These are phyloP conservation scores for Rubroboletus satanas DNA, from an alignment of 768 basidiomycete species.

Conservation along the genomic window DNA sequence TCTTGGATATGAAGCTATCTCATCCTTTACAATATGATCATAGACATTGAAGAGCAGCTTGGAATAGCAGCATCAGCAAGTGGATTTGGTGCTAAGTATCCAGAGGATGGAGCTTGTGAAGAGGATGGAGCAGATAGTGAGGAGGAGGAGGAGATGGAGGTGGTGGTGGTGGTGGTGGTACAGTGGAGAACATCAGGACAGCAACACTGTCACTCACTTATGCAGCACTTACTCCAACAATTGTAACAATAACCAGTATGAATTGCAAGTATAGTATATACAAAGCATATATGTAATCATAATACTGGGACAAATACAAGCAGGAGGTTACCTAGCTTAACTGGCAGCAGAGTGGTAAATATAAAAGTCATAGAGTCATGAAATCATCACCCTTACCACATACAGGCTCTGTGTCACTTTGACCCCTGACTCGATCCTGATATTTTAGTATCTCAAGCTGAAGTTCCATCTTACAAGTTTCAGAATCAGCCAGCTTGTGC, in stretches of 20 bases:
- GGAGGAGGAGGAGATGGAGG: not conserved
- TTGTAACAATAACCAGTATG: not conserved
- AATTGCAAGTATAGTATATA: too few relatives aligned
- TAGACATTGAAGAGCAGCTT: conserved; percentile 12
- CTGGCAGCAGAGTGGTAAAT: not conserved
- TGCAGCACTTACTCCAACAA: not conserved
- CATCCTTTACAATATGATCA: conserved; percentile 16
- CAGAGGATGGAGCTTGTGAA: not conserved
- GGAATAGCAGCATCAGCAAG: not conserved
- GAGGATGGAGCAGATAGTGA: not conserved
- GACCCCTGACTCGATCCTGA: not conserved
- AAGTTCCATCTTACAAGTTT: not conserved
- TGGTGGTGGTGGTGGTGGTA: not conserved
- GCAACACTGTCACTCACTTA: not conserved
- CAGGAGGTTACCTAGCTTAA: not conserved
- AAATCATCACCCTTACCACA: not conserved
- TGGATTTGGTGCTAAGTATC: not conserved
- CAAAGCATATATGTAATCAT: not conserved
- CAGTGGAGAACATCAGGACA: not conserved
- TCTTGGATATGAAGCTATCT: conserved; percentile 3
- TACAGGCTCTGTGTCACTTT: not conserved
- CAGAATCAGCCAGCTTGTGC: not conserved
- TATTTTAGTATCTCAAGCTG: not conserved
- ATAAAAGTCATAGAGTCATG: not conserved
- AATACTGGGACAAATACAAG: not conserved